Percentiles rank a stretch among this genome's conserved stretches.
phyloP scores from a whole-genome alignment of 2,329 filamentous ascomycete species.

The Epichloe gansuensis region DNA sequence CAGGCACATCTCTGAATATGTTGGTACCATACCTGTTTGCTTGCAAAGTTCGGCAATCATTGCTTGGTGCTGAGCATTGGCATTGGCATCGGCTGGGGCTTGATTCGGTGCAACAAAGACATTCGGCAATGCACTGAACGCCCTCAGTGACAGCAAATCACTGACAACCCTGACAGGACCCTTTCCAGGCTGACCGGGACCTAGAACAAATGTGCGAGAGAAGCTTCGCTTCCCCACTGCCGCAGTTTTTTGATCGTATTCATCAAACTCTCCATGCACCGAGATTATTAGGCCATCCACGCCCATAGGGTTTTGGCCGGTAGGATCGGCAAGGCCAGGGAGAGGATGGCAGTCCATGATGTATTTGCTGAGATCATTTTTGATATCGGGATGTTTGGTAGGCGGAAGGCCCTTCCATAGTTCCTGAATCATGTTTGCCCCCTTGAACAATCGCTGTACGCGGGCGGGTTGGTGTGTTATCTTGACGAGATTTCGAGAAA shows the following conservation, averaged over 20 bases:
- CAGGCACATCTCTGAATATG: slow-evolving; percentile 72
- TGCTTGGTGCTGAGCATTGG: slow-evolving; percentile 43
- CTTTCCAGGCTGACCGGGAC: slow-evolving; percentile 53
- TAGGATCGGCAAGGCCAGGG: slow-evolving; percentile 57
- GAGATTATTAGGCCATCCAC: slow-evolving; percentile 68
- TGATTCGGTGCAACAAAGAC: slow-evolving; percentile 21
- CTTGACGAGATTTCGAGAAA: slow-evolving; percentile 64
- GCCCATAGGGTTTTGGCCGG: slow-evolving; percentile 47
- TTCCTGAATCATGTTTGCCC: slow-evolving; percentile 50
- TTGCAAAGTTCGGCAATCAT: slow-evolving; percentile 64
- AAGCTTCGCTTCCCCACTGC: slow-evolving; percentile 60
- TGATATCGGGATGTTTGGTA: slow-evolving; percentile 63
- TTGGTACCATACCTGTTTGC: slow-evolving; percentile 65
- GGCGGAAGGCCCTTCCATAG: slow-evolving; percentile 58
- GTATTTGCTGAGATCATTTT: slow-evolving; percentile 56
- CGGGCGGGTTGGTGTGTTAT: slow-evolving; percentile 48
- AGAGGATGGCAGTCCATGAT: slow-evolving; percentile 71
- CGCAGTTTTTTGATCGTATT: slow-evolving; percentile 45
- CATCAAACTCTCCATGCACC: slow-evolving; percentile 76
- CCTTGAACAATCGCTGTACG: slow-evolving; percentile 52
- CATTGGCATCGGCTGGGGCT: slow-evolving; percentile 11
- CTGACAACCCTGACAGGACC: slow-evolving; percentile 62
- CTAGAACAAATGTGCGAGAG: slow-evolving; percentile 67
- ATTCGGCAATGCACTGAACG: slow-evolving; percentile 42
- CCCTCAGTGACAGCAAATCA: slow-evolving; percentile 63